Conservation (phyloP, 2,329 filamentous ascomycete species). For the Passalora sequoiae region DNA sequence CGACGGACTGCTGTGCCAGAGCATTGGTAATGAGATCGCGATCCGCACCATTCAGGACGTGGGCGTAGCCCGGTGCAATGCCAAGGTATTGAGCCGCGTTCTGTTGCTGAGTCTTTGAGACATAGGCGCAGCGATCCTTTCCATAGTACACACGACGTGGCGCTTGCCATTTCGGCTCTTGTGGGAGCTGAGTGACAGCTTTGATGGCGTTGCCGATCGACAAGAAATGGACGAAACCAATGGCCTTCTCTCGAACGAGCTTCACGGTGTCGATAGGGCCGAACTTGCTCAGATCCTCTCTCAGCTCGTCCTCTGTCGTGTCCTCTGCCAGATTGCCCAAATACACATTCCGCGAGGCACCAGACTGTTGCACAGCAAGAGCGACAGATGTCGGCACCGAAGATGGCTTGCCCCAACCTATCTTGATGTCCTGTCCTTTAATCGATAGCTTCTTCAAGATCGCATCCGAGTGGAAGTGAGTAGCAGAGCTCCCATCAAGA, state of each 20-base stretch:
- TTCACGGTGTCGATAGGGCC: slow-evolving; percentile 96
- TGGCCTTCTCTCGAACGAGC: slow-evolving; percentile 94
- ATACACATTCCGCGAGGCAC: slow-evolving; percentile 94
- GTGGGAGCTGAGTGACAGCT: slow-evolving; percentile 89
- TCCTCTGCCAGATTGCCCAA: slow-evolving; percentile 90
- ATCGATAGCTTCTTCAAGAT: slow-evolving; percentile 99
- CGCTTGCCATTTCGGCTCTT: slow-evolving; percentile 94
- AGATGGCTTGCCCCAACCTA: slow-evolving; percentile 98
- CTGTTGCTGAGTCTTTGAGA: slow-evolving; percentile 99
- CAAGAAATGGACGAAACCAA: slow-evolving; percentile 95
- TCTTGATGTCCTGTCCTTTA: slow-evolving; percentile 98
- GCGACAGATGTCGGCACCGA: slow-evolving; percentile 96
- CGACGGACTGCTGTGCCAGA: slow-evolving; percentile 93
- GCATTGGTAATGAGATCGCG: slow-evolving; percentile 95
- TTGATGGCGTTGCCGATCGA: slow-evolving; percentile 98
- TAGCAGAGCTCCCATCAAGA: slow-evolving; percentile 92
- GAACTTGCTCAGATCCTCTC: slow-evolving; percentile 93
- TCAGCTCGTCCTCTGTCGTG: slow-evolving; percentile 81
- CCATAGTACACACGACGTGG: slow-evolving; percentile 96
- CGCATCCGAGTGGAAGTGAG: slow-evolving; percentile 98
- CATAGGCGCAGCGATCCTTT: slow-evolving; percentile 96
- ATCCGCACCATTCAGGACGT: slow-evolving; percentile 92
- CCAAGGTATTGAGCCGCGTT: slow-evolving; percentile 97
- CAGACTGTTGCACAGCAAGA: slow-evolving; percentile 94
- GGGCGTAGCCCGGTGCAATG: slow-evolving; percentile 92